phyloP scores from a whole-genome alignment of 208 protist genomes.

The Leishmania martiniquensis region DNA sequence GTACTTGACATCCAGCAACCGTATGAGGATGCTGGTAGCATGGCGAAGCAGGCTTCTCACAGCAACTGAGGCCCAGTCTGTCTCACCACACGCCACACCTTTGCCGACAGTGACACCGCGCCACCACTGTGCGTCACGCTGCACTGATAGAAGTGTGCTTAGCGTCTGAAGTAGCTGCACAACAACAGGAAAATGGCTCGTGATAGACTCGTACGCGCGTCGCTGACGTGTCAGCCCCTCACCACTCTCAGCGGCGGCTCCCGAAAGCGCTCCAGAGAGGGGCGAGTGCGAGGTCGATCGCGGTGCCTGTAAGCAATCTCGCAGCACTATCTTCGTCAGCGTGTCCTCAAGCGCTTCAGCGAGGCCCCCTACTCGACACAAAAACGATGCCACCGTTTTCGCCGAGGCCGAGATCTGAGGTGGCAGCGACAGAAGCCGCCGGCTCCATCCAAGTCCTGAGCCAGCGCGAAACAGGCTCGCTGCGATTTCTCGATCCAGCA shows the following conservation, averaged over 20 bases:
- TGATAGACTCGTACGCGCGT: conserved; percentile 20
- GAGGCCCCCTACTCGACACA: conserved; percentile 17
- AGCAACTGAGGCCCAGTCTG: not conserved
- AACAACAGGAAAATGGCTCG: conserved; percentile 10
- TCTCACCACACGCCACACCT: not conserved
- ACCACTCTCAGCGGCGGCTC: not conserved
- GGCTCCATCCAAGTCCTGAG: conserved; percentile 30
- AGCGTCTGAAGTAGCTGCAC: conserved; percentile 14
- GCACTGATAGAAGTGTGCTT: not conserved
- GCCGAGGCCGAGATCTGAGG: not conserved
- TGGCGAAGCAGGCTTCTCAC: not conserved
- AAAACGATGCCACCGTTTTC: not conserved
- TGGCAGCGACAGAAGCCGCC: not conserved
- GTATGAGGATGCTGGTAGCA: not conserved
- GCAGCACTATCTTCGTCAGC: not conserved
- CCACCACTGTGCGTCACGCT: not conserved
- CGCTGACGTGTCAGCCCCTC: not conserved
- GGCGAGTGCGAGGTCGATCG: not conserved
- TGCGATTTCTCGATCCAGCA: conserved; percentile 13
- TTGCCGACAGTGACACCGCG: not conserved
- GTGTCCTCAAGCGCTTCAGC: not conserved
- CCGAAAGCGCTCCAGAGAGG: not conserved
- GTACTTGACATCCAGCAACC: conserved; percentile 12
- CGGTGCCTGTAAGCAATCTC: not conserved
- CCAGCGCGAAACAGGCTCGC: conserved; percentile 11